Evolutionary conservation across 2,329 filamentous ascomycete genomes (phyloP), one percentile per base, ranked within the genome.

Genomic region (Claviceps humidiphila): DNA sequence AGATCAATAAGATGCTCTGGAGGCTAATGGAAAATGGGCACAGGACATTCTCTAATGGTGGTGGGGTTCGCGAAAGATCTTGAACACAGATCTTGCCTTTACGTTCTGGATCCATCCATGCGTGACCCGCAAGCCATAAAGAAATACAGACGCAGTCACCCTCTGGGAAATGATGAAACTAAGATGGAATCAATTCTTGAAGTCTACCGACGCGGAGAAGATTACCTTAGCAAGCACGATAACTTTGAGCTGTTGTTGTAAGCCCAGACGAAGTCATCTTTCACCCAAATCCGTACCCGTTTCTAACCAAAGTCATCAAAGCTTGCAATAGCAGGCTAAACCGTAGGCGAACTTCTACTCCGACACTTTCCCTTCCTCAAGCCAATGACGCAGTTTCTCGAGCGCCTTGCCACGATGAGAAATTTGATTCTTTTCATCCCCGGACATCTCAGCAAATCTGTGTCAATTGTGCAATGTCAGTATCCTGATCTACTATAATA

Each of bases 401-500:
- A 98, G 72, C n/a, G 93, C 93, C 63, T 84, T 87, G 58, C 80
- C 84, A 44, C 93, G 85, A 71, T 98, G 93, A 26, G 90, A 96
- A 62, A 98, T 88, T 63, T 82, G 81, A 72, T 97, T 98, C 81
- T 94, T 94, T 65, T 82, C 80, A 9, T 66, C 71, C 68, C 86
- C 90, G 50, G 89, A 85, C 93, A 98, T 98, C 72, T 98, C 93
- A 30, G 93, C 93, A 66, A 95, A 85, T 2, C 81, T 85, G 20
- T 37, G 26, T 6, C 26, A 45, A 41, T 9, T 5, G 16, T 17
- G 30, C 20, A 7, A 20, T 38, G 42, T 56, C 24, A 57, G 51
- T 17, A 39, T 48, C 11, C 40, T 24, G 16, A 7, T n/a, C n/a
- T 5, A 13, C 6, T 40, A 4, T 44, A 42, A 39, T 11, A 34